Evolutionary conservation across 805 yeast species (phyloP).

Genomic region (Candida incommunis): DNA sequence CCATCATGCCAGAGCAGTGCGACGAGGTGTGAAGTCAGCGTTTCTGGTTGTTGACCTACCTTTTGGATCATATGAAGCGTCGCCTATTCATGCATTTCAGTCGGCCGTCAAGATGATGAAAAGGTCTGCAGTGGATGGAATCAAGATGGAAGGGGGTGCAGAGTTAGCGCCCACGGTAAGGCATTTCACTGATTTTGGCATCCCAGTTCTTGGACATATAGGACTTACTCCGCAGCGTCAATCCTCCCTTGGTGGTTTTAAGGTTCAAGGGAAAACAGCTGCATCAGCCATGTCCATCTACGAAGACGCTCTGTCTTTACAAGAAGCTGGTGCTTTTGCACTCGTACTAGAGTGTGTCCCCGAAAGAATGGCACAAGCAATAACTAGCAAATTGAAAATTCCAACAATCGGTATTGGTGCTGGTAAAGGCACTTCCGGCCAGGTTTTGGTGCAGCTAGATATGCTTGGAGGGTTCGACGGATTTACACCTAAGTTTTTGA

Average conservation of each 20-base stretch:
- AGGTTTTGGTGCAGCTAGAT: constrained; percentile 80
- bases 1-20: constrained; percentile 61
- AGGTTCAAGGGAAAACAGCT: constrained; percentile 59
- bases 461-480: constrained; percentile 51
- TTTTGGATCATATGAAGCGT: constrained; percentile 68
- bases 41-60: constrained; percentile 78
- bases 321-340: constrained; percentile 63
- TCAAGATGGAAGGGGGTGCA: constrained; percentile 75
- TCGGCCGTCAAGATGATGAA: constrained; percentile 43
- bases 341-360: constrained; percentile 83
- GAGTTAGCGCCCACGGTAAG: constrained; percentile 40
- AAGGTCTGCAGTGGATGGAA: constrained; percentile 44
- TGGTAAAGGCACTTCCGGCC: constrained; percentile 72
- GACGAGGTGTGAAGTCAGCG: constrained; percentile 52
- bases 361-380: constrained; percentile 43
- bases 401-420: constrained; percentile 97
- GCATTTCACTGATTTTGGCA: constrained; percentile 50
- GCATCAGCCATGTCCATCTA: constrained; percentile 41
- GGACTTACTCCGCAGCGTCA: constrained; percentile 88
- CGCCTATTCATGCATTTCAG: constrained; percentile 46
- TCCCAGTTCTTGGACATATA: constrained; percentile 83
- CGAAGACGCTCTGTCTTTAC: constrained; percentile 55
- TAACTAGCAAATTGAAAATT: constrained; percentile 44
- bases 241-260: constrained; percentile 71
- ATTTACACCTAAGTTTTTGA: constrained; percentile 58